Evolutionary conservation across 129 eudicot genomes (phyloP), one percentile per base, ranked within the genome.

Genomic region (Chrysanthemum lavandulifolium): DNA sequence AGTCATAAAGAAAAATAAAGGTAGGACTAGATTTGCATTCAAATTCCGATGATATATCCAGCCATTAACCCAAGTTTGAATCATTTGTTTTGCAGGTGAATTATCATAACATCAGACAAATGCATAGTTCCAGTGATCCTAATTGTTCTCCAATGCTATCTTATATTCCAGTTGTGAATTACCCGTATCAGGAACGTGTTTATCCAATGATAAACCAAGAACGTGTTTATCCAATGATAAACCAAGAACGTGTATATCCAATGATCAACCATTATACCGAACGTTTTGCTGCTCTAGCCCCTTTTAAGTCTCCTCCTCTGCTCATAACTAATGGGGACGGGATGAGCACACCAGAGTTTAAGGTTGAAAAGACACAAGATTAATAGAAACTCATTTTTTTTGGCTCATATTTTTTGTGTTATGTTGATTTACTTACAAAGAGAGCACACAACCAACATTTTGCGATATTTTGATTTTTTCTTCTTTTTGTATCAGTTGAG

Each of bases 91-190:
- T 27, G 16, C 13, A 51, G 13, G 1, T 51, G 15, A 51, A 10
- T 13, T 61, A 71, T 25, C 66, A 64, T 74, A 12, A 78, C 4
- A 5, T 52, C 10, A 59, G 45, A 7, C 60, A 45, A 45, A 49
- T 48, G 10, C 69, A 73, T 7, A 61, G 48, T 45, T 48, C 45
- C 14, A 10, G 3, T 60, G 49, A 61, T 61, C 61, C 36, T 0
- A 51, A 48, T 21, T 16, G 7, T 16, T 14, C 48, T 27, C 71
- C 49, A 27, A 16, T 47, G 31, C 19, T 67, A 10, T 2, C 80
- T 12, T 69, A 65, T 72, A 65, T 51, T 16, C 89, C 81, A 48
- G 14, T 31, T 50, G 6, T 66, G 73, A 82, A 50, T 36, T 81
- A 31, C 14, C 31, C 66, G 16, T 13, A 62, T 50, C 49, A 73